Evolutionary conservation across 2,329 filamentous ascomycete species (phyloP), one percentile per base, ranked within the genome.

Genomic region (Monilinia polystroma): DNA sequence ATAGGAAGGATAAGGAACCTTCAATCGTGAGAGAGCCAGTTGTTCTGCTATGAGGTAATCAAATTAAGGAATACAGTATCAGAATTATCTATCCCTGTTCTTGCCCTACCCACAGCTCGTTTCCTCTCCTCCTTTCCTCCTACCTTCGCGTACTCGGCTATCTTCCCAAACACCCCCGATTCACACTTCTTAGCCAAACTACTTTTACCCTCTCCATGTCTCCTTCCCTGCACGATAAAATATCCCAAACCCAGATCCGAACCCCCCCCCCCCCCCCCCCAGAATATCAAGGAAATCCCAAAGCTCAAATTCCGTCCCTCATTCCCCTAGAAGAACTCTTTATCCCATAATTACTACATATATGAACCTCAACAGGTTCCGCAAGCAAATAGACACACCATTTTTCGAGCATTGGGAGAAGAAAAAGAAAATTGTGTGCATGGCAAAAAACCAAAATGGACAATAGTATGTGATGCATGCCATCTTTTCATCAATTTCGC

Each of bases 71-170:
- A 55, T 56, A 49, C 62, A 57, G 41, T 57, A 56, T 57, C 52
- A 43, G 14, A 64, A 56, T 55, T 56, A 49, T 57, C 53, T 64
- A 64, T 64, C 38, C 62, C 38, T 59, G 26, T 65, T 41, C 66
- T 63, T 58, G n/a, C 26, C 57, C 66, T 70, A 41, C 54, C 70
- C 77, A 79, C 68, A 83, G 66, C 67, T 74, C 75, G 63, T 72
- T 79, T 76, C 85, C 83, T 70, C 77, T 79, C 41, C 14, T 45
- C 55, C 14, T 57, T 45, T 43, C 84, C 77, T 62, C 45, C 11
- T 32, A 14, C 35, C 47, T 45, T 23, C n/a, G 14, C 45, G 38
- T 35, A 59, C 29, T 49, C 57, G 20, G 35, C 26, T 23, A 32
- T 32, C 18, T 32, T 26, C 56, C n/a, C 29, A 32, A 18, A 32